These are phyloP conservation scores for Porcisia hertigi DNA, from an alignment of 208 protist genomes.

Conservation along the genomic window DNA sequence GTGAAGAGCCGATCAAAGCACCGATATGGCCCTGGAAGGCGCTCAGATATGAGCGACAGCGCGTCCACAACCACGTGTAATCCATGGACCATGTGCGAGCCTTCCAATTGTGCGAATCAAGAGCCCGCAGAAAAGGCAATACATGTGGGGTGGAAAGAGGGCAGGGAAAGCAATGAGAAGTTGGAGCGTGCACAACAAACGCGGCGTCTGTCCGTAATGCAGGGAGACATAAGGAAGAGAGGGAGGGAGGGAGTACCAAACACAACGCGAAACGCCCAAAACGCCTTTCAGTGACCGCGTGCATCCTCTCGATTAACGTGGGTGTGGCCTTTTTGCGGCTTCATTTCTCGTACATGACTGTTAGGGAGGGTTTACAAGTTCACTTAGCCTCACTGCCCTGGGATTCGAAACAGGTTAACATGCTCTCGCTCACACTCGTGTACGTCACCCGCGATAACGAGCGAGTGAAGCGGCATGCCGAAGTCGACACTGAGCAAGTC, in stretches of 20 bases:
- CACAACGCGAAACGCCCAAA: background rate
- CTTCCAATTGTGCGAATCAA: background rate
- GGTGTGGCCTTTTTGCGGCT: background rate
- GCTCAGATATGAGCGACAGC: slow-evolving; percentile 10
- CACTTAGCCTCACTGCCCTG: slow-evolving; percentile 8
- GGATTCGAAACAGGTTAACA: slow-evolving; percentile 62
- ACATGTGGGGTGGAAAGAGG: background rate
- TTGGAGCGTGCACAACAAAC: background rate
- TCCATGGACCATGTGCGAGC: background rate
- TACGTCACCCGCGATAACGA: slow-evolving; percentile 96
- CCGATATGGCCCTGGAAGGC: slow-evolving; percentile 5
- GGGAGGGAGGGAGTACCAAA: background rate
- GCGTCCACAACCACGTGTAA: background rate
- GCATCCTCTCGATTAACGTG: background rate
- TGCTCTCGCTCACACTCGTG: slow-evolving; percentile 94
- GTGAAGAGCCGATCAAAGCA: slow-evolving; percentile 13
- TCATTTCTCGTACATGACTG: background rate
- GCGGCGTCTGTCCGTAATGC: background rate
- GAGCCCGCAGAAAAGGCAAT: background rate
- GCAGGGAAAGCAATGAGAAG: background rate
- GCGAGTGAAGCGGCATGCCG: slow-evolving; percentile 96
- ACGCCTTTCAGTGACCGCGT: background rate
- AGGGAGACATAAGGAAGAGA: background rate
- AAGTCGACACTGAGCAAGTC: slow-evolving; percentile 95
- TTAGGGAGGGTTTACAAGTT: slow-evolving; percentile 1